Evolutionary conservation across 1,139 yeast genomes (phyloP).

Genomic region (Protomyces inundatus): DNA sequence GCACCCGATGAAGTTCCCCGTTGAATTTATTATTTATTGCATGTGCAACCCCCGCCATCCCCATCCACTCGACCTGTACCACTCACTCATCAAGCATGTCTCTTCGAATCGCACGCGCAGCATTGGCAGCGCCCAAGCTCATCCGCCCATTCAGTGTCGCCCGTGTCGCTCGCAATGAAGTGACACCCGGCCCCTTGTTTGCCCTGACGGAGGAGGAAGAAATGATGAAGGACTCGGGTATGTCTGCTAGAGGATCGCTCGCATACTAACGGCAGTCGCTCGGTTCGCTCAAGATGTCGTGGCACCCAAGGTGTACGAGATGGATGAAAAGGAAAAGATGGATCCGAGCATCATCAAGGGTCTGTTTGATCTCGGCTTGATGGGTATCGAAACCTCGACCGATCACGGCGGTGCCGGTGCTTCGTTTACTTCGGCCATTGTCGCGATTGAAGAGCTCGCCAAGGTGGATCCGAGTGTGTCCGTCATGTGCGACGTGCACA

Average conservation of each 20-base stretch:
- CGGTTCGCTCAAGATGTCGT: constrained; percentile 43
- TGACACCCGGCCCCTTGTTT: constrained; percentile 17
- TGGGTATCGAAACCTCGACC: constrained; percentile 47
- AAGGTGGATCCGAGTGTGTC: constrained; percentile 45
- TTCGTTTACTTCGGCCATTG: constrained; percentile 44
- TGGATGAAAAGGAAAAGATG: constrained; percentile 46
- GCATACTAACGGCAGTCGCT: constrained; percentile 36
- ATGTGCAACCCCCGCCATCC: too few relatives aligned
- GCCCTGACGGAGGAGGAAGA: constrained; percentile 25
- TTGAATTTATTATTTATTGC: too few relatives aligned
- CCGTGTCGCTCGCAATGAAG: constrained; percentile 5
- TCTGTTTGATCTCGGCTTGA: constrained; percentile 40
- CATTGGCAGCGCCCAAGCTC: background rate
- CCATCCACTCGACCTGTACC: too few relatives aligned
- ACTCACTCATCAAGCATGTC: too few relatives aligned
- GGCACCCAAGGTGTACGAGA: constrained; percentile 42
- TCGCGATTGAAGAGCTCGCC: constrained; percentile 46
- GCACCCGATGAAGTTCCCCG: too few relatives aligned
- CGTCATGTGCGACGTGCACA: constrained; percentile 46
- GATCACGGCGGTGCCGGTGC: constrained; percentile 48
- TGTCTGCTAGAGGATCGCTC: background rate
- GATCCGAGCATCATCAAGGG: constrained; percentile 40
- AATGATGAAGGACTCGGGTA: constrained; percentile 33
- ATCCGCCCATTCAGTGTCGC: constrained; percentile 4
- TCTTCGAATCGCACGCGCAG: background rate